A percentile compares a stretch with the other conserved stretches of the same genome.
Evolutionary conservation across 768 basidiomycete species (phyloP).

Genomic region (Fomitopsis pulvina): DNA sequence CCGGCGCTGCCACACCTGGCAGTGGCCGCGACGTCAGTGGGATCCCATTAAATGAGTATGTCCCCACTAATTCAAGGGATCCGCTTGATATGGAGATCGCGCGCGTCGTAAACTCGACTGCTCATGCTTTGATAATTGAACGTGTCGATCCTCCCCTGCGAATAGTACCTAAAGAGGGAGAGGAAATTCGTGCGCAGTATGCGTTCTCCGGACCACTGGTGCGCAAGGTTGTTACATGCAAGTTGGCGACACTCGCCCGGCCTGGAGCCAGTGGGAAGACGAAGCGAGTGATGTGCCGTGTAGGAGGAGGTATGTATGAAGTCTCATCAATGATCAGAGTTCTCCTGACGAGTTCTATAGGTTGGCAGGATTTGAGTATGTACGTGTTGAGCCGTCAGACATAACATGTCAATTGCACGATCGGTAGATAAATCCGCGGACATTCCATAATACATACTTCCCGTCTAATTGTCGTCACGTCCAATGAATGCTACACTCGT

Average conservation of each 20-base stretch:
- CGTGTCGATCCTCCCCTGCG: constrained; percentile 75
- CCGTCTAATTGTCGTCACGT: constrained; percentile 15
- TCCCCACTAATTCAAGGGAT: constrained; percentile 60
- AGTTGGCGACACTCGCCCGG: constrained; percentile 72
- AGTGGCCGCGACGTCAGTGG: constrained; percentile 31
- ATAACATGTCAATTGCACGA: constrained; percentile 17
- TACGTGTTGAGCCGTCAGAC: constrained; percentile 76
- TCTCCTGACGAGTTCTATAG: constrained; percentile 27
- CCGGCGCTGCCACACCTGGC: constrained; percentile 57
- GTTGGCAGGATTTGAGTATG: constrained; percentile 75
- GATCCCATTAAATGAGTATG: constrained; percentile 53
- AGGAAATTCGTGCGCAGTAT: constrained; percentile 82
- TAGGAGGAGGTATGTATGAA: constrained; percentile 66
- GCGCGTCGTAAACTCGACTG: constrained; percentile 61
- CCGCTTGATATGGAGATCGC: constrained; percentile 82
- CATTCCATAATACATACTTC: constrained; percentile 7
- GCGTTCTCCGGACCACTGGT: constrained; percentile 69
- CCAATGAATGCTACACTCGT: constrained; percentile 16
- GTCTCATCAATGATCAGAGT: background rate
- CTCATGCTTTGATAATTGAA: constrained; percentile 72
- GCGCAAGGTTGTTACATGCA: constrained; percentile 71
- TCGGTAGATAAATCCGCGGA: constrained; percentile 5
- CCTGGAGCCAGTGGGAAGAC: constrained; percentile 38
- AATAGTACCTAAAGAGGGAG: constrained; percentile 57
- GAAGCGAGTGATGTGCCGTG: constrained; percentile 89